Base-by-base conservation (phyloP, 805 yeast genomes). In the Candida palmyrensis region DNA sequence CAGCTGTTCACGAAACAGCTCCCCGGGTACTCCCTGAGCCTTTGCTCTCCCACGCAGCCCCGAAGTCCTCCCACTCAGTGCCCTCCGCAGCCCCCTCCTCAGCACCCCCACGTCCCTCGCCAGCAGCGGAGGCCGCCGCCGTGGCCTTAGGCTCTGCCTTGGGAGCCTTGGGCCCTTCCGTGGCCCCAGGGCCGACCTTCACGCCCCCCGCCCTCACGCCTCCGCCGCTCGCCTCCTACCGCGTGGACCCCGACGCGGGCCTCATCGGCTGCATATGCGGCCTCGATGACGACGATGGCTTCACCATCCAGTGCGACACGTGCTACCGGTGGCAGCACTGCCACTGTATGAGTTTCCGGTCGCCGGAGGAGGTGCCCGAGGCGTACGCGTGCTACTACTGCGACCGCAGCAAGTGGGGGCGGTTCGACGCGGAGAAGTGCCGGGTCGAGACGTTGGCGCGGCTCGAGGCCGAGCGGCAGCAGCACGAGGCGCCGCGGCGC, bases 281-380 rank as follows among this genome's bases (percentile, higher is more conserved):
- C 1, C 79, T 69, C 45, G 84, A 78, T 37, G 94, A 86, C 39
- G 96, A 87, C 58, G 92, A 90, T 46, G 97, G 97, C 0, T 82
- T 86, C 49, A 89, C 95, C 16, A 84, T 92, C 41, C 97, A 92
- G 59, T 92, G 98, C 62, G 96, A 88, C 53, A 71, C 76, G 21
- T 89, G 97, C 56, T 80, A 75, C 55, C 75, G 95, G 41, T 89
- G 97, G 97, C 96, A 89, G 53, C 97, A 89, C 60, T 88, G 92
- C 18, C 68, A 75, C n/a, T 89, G 97, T 57, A 85, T 87, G 75
- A 82, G 82, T 6, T 85, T 84, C 37, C 67, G 67, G 28, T 74
- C 79, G 28, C 76, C 74, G 37, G 82, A 75, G 25, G 79, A 82
- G 31, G 94, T 79, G 0, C 96, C 96, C 0, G 77, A 76, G 33